Conservation (phyloP, 192 early-diverging fungal species). For the Cetraspora pellucida region DNA sequence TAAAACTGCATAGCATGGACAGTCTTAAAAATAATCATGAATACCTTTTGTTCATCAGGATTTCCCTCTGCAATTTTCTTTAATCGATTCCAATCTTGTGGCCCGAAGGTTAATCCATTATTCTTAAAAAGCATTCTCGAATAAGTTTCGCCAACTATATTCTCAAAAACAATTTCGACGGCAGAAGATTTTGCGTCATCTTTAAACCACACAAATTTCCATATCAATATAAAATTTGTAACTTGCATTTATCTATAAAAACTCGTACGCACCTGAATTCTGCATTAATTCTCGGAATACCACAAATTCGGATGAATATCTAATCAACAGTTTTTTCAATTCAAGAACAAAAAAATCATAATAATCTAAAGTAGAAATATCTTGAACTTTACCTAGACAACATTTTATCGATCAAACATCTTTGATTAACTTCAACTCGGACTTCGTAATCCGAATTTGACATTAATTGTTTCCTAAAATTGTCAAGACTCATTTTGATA, state of each 20-base stretch:
- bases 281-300: constrained; percentile 81
- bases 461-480: constrained; percentile 50
- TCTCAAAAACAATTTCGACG: constrained; percentile 63
- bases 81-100: constrained; percentile 81
- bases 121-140: constrained; percentile 68
- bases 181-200: constrained; percentile 74
- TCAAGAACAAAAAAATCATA: constrained; percentile 3
- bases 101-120: constrained; percentile 80
- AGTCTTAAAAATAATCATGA: neutral
- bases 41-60: constrained; percentile 68
- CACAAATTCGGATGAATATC: constrained; percentile 85
- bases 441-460: constrained; percentile 59
- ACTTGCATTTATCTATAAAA: neutral
- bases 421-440: constrained; percentile 77
- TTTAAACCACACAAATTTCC: constrained; percentile 33
- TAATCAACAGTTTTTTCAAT: constrained; percentile 1
- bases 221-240: neutral
- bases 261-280: constrained; percentile 51
- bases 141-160: constrained; percentile 48
- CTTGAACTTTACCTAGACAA: constrained; percentile 62
- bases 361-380: no score
- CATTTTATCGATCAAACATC: constrained; percentile 92
- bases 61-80: constrained; percentile 92
- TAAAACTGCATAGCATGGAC: neutral
- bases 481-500: constrained; percentile 39